Base-by-base conservation (phyloP, 1,284 basidiomycete species). In the Cutaneotrichosporon sp. region DNA sequence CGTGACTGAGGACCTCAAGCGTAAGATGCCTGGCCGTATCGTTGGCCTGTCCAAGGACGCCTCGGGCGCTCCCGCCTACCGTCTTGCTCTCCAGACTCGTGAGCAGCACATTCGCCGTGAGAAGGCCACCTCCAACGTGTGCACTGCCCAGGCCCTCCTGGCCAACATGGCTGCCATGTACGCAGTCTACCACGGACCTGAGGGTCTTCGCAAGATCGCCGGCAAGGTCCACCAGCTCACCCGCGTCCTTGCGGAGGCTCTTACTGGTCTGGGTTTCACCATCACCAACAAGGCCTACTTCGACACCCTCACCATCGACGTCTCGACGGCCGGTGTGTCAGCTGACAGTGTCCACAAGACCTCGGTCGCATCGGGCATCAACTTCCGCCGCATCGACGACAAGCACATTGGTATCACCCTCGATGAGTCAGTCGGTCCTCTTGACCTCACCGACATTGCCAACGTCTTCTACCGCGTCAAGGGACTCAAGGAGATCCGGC, bases 91-190 rank as follows among this genome's bases (percentile, higher is more conserved):
- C 46, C 94, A 98, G 76, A 97, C 92, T 49, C 88, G 92, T 39
- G 92, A 97, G 72, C 91, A 96, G 76, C 92, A 97, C 71, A 97
- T 97, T 60, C 87, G 92, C 57, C 86, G 92, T 25, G 92, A 96
- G 73, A 94, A 92, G 77, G 92, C 91, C 1, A 93, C 90, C 4
- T 91, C 88, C 66, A 93, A 94, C 68, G 92, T 94, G 58, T 94
- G 90, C 71, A 93, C 91, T 10, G 77, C 75, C 63, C 91, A 97
- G 75, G 92, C 90, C 0, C 82, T 97, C 17, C 85, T 97, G 31
- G 92, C 92, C 45, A 97, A 97, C 75, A 93, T 94, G 86, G 88
- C 92, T 14, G 89, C 91, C 35, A 94, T 96, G 91, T 96, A 93
- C 70, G 89, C 94, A 7, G 85, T 98, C 41, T 97, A 96, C 75